Evolutionary conservation across 495 filamentous ascomycete genomes (phyloP), one percentile per base, ranked within the genome.

Genomic region (Hyaloscypha hepaticicola): DNA sequence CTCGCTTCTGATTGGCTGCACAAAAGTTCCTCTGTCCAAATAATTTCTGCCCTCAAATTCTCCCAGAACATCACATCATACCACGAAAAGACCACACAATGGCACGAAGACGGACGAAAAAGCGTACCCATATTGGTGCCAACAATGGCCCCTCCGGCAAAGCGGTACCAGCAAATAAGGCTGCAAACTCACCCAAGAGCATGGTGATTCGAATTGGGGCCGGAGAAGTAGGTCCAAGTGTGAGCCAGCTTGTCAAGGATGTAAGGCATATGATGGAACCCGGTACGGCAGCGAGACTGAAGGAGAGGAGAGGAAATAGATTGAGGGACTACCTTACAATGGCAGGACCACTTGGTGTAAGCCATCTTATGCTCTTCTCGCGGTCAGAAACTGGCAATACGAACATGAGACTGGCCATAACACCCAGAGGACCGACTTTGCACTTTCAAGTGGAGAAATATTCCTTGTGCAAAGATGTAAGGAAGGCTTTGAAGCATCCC

Each of bases 121-220:
- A 93, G 82, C 89, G 90, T 74, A 96, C 94, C 45, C 93, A 97
- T 76, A 76, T 85, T 22, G 85, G 86, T 48, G 86, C 89, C 25
- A 82, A 82, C 66, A 90, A 90, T 75, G 78, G 77, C 66, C 78
- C 78, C 53, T 77, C 58, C 19, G 64, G 58, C 0, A 70, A 67
- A 45, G 24, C 51, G 2, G 22, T 61, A 0, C 41, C 66, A 16
- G 56, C 66, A 45, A 66, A 53, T 21, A 58, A 60, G 41, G 27
- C 34, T 21, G 61, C 67, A 55, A 76, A 73, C 51, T 74, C 77
- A 58, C 95, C 95, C 19, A 97, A 96, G 81, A 93, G 89, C 70
- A 98, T 99, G 96, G 95, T 99, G 59, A 96, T 99, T 76, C 88
- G 95, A 69, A 92, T 97, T 60, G 95, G 96, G 70, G 95, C 92